Percentiles rank a stretch among this genome's conserved stretches.
phyloP scores from a whole-genome alignment of 176 grass and related monocot species.

The Carex kokanica region DNA sequence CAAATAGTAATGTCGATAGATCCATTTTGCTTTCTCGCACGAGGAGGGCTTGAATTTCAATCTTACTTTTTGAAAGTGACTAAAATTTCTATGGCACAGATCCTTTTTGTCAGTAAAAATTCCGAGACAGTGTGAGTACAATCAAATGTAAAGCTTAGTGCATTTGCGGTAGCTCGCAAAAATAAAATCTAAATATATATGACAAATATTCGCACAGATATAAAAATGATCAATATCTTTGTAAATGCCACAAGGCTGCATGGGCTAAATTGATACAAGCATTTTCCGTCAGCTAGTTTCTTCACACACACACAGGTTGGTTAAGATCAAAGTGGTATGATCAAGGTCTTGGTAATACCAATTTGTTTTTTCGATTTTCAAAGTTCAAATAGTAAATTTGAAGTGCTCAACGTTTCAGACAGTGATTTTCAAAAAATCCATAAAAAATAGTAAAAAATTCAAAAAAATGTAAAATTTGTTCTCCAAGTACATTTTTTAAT shows the following conservation, averaged over 20 bases:
- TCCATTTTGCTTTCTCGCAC: not conserved
- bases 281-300: not conserved
- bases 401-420: no score
- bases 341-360: no score
- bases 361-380: no score
- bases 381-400: no score
- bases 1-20: not conserved
- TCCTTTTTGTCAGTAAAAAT: constrained; percentile 3
- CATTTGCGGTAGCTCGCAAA: not conserved
- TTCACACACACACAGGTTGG: not conserved
- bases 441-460: no score
- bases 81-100: constrained; percentile 2
- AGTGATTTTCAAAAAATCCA: no score
- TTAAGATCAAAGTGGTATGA: no score
- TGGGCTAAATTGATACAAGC: not conserved
- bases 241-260: not conserved
- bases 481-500: no score
- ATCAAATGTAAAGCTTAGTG: not conserved
- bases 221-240: not conserved
- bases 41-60: not conserved
- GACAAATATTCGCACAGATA: not conserved
- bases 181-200: not conserved
- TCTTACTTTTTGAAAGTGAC: constrained; percentile 3
- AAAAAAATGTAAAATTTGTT: no score
- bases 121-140: not conserved